Conservation (phyloP, 164 flowering plant genomes). For the Berberis vulgaris region DNA sequence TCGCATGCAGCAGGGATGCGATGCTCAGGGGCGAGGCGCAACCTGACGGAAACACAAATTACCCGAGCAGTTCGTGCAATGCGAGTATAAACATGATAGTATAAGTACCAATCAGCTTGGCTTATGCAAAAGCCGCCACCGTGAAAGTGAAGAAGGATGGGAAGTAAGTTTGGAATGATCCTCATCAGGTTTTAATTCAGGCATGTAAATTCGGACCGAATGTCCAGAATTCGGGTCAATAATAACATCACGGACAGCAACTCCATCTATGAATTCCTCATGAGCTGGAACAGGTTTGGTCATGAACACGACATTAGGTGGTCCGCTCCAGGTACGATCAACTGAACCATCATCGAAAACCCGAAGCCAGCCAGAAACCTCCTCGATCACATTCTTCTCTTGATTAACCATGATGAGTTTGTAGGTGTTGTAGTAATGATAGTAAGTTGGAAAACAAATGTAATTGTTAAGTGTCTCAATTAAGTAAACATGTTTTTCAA, state of each 20-base stretch:
- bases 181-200: constrained; percentile 19
- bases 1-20: constrained; percentile 70
- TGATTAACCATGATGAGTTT: too few relatives aligned
- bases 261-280: constrained; percentile 42
- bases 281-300: constrained; percentile 42
- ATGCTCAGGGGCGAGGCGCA: constrained; percentile 67
- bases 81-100: constrained; percentile 43
- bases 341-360: constrained; percentile 59
- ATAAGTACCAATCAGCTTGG: constrained; percentile 60
- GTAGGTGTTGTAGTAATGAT: too few relatives aligned
- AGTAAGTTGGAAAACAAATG: too few relatives aligned
- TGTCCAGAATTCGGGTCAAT: constrained; percentile 24
- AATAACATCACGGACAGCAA: constrained; percentile 42
- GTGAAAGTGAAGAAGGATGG: constrained; percentile 59
- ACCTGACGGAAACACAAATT: constrained; percentile 43
- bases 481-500: too few relatives aligned
- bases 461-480: too few relatives aligned
- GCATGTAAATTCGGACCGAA: constrained; percentile 46
- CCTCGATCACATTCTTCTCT: constrained; percentile 31
- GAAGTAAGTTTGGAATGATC: constrained; percentile 31
- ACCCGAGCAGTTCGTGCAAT: constrained; percentile 31
- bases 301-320: constrained; percentile 55
- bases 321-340: constrained; percentile 69
- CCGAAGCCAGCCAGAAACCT: constrained; percentile 68
- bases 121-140: constrained; percentile 90